Evolutionary conservation across 495 filamentous ascomycete genomes (phyloP).

Genomic region (Talaromyces adpressus): DNA sequence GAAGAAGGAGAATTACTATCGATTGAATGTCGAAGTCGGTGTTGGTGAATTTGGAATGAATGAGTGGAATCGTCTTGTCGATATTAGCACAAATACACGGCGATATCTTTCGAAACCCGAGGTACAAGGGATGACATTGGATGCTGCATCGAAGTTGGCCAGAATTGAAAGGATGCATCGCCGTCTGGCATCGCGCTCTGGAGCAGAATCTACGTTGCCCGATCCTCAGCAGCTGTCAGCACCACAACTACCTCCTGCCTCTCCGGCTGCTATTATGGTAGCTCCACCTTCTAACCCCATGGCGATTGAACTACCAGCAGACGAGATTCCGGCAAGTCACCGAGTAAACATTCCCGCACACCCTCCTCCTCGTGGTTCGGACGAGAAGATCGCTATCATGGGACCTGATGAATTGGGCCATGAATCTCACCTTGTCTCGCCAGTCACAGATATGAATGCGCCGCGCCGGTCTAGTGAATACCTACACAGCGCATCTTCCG

Average conservation of each 20-base stretch:
- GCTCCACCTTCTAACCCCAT: conserved; percentile 37
- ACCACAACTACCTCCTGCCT: conserved; percentile 17
- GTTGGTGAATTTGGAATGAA: conserved; percentile 99
- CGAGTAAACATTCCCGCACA: conserved; percentile 17
- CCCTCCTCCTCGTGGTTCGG: conserved; percentile 23
- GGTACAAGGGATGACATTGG: conserved; percentile 66
- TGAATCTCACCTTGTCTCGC: conserved; percentile 27
- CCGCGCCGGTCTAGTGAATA: conserved; percentile 26
- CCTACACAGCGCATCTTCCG: conserved; percentile 6
- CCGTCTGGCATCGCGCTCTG: conserved; percentile 33
- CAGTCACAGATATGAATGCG: conserved; percentile 11
- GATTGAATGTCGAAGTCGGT: conserved; percentile 94
- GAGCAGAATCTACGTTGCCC: conserved; percentile 18
- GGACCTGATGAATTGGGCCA: conserved; percentile 51
- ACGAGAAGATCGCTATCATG: conserved; percentile 57
- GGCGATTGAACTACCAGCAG: conserved; percentile 61
- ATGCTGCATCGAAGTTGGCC: conserved; percentile 74
- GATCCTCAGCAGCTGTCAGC: conserved; percentile 14
- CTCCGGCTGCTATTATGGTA: conserved; percentile 19
- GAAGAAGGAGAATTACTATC: conserved; percentile 86
- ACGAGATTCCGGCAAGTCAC: conserved; percentile 37
- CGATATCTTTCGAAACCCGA: conserved; percentile 70
- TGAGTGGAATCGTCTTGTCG: conserved; percentile 87
- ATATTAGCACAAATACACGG: conserved; percentile 87
- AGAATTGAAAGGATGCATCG: conserved; percentile 68